Percentiles rank a stretch among this genome's conserved stretches.
phyloP scores from a whole-genome alignment of 2,329 filamentous ascomycete genomes.

The Xylaria sp. region DNA sequence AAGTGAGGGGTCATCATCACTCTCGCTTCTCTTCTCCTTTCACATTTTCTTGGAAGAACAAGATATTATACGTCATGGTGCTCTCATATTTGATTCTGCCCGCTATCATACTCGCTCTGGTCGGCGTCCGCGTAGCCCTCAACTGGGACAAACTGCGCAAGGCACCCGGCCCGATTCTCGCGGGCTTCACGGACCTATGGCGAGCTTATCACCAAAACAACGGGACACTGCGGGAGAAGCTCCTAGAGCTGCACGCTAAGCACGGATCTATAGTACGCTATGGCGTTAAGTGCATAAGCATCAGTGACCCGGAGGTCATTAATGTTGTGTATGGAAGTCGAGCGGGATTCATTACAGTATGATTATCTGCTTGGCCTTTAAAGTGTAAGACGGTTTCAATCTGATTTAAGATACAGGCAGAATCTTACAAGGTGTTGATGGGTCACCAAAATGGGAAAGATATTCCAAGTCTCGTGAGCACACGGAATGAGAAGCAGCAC shows the following conservation, averaged over 20 bases:
- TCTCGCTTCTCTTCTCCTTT: not conserved
- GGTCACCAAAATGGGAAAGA: slow-evolving; percentile 44
- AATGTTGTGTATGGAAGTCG: slow-evolving; percentile 44
- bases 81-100: slow-evolving; percentile 25
- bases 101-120: slow-evolving; percentile 24
- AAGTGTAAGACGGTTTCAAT: not conserved
- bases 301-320: slow-evolving; percentile 45
- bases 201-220: slow-evolving; percentile 43
- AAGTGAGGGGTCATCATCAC: not conserved
- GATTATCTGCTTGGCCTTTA: not conserved
- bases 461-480: slow-evolving; percentile 43
- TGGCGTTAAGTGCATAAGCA: slow-evolving; percentile 43
- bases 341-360: slow-evolving; percentile 42
- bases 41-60: not conserved
- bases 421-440: slow-evolving; percentile 43
- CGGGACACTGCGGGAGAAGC: slow-evolving; percentile 40
- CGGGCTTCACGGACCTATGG: slow-evolving; percentile 44
- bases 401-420: slow-evolving; percentile 35
- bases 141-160: slow-evolving; percentile 43
- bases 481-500: slow-evolving; percentile 41
- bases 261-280: slow-evolving; percentile 44
- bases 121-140: slow-evolving; percentile 31
- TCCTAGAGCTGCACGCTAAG: slow-evolving; percentile 39
- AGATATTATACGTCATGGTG: slow-evolving; percentile 27
- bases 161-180: slow-evolving; percentile 40